Evolutionary conservation across 2,329 filamentous ascomycete species (phyloP), one percentile per base, ranked within the genome.

Genomic region (Aspergillus sp.): DNA sequence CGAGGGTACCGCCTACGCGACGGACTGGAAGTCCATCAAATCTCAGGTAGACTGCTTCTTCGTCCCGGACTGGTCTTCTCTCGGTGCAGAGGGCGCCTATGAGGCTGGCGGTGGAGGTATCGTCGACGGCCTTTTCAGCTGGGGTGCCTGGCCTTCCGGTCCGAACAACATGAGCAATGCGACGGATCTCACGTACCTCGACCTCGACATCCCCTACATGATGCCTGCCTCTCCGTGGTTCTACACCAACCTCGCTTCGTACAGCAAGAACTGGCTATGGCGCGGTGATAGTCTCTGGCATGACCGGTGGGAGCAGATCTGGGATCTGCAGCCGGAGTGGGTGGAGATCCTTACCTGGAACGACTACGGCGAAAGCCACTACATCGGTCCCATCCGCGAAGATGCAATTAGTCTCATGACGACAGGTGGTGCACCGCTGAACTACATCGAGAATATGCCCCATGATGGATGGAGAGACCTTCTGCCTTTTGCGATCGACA

Each of bases 301-400:
- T 32, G 64, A 78, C 4, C 76, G 78, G 17, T 80, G 78, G 78
- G 62, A 68, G 4, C 65, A 80, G 55, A 74, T 84, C 15, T 62
- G 83, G 7, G 63, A 67, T 3, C 62, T 82, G 23, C 71, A 77
- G 15, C 81, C 83, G 6, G 75, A 78, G 7, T 84, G 82, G 60
- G 70, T 85, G 4, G 76, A 81, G 56, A 79, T 81, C 43, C 68
- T 81, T 3, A 78, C 78, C 1, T 81, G 79, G 79, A 81, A 81
- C 39, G 79, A 86, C 67, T 85, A 81, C 51, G 84, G 84, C 28
- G 84, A 85, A 64, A 81, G 79, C 3, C 83, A 86, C 67, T 85
- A 86, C 66, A 76, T 84, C 12, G 82, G 81, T 0, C 83, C 81
- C 0, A 28, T 54, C 2, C 30, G 45, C 1, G 45, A 54, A 17